A percentile compares a stretch with the other conserved stretches of the same genome.
phyloP scores from a whole-genome alignment of 1,284 basidiomycete genomes.

The Vanrija sp. region DNA sequence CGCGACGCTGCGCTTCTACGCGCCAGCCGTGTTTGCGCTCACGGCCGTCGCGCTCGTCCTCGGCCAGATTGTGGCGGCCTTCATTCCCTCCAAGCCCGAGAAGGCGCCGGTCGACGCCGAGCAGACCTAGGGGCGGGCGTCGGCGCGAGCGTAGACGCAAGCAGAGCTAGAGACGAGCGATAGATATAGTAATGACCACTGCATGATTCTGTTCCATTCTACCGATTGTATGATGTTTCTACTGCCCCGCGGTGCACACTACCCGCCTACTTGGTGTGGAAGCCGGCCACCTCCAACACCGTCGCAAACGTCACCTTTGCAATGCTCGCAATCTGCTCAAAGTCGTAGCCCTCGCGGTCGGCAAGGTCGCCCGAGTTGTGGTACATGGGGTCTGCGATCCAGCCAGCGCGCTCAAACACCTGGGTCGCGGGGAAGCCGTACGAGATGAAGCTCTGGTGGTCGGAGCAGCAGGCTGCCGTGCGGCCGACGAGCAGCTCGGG shows the following conservation, averaged over 20 bases:
- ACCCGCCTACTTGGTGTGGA: slow-evolving; percentile 5
- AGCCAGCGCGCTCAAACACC: slow-evolving; percentile 64
- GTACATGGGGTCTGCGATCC: slow-evolving; percentile 73
- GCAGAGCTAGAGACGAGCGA: too few relatives aligned
- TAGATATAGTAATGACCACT: too few relatives aligned
- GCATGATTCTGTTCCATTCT: too few relatives aligned
- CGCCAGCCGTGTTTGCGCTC: slow-evolving; percentile 40
- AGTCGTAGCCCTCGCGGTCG: slow-evolving; percentile 70
- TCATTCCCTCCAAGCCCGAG: too few relatives aligned
- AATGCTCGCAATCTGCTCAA: slow-evolving; percentile 71
- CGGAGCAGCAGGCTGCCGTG: slow-evolving; percentile 75
- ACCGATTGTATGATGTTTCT: neutral
- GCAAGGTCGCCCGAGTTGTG: slow-evolving; percentile 65
- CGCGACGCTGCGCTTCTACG: slow-evolving; percentile 34
- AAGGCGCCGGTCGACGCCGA: too few relatives aligned
- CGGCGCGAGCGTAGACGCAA: too few relatives aligned
- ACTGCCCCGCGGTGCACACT: neutral
- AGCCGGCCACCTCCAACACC: slow-evolving; percentile 43
- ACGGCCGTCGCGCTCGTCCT: slow-evolving; percentile 24
- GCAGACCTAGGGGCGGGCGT: neutral
- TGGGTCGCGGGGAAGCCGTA: slow-evolving; percentile 78
- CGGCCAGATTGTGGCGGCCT: too few relatives aligned
- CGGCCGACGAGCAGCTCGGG: slow-evolving; percentile 76
- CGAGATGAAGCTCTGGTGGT: slow-evolving; percentile 73
- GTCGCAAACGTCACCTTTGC: slow-evolving; percentile 67